Evolutionary conservation across 2,329 filamentous ascomycete genomes (phyloP).

Genomic region (Cryoendolithus antarcticus): DNA sequence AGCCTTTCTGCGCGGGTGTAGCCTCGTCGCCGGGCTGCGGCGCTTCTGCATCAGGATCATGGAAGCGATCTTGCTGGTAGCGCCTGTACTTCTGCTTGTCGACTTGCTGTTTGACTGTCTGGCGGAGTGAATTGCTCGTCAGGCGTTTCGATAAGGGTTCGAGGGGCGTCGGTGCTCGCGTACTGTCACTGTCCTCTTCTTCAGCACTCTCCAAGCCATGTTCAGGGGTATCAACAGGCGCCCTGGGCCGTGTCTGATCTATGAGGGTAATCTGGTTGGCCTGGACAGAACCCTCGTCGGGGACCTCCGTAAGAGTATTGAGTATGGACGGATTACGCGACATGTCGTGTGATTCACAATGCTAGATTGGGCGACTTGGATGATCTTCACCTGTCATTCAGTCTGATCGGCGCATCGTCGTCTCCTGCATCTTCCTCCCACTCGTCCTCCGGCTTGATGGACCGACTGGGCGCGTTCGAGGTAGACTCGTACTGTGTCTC

Average conservation of each 20-base stretch:
- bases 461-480: too few species aligned
- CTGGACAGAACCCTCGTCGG: conserved; percentile 11
- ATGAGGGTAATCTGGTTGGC: conserved; percentile 56
- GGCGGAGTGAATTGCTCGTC: conserved; percentile 10
- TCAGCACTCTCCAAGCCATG: conserved; percentile 13
- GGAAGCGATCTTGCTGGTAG: conserved; percentile 21
- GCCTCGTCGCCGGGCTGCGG: conserved; percentile 9
- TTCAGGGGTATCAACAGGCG: background rate
- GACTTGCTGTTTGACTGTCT: conserved; percentile 18
- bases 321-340: conserved; percentile 15
- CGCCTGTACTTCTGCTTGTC: conserved; percentile 24
- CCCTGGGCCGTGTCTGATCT: conserved; percentile 34
- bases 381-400: background rate
- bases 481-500: too few species aligned
- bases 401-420: too few species aligned
- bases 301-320: conserved; percentile 13
- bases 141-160: conserved; percentile 3
- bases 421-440: too few species aligned
- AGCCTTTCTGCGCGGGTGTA: conserved; percentile 12
- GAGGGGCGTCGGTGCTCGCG: background rate
- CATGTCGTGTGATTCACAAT: conserved; percentile 8
- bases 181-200: conserved; percentile 14
- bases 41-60: conserved; percentile 11
- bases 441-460: too few species aligned
- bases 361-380: conserved; percentile 1